Evolutionary conservation across 2,329 filamentous ascomycete genomes (phyloP).

Genomic region (Ceratocystis colombiana): DNA sequence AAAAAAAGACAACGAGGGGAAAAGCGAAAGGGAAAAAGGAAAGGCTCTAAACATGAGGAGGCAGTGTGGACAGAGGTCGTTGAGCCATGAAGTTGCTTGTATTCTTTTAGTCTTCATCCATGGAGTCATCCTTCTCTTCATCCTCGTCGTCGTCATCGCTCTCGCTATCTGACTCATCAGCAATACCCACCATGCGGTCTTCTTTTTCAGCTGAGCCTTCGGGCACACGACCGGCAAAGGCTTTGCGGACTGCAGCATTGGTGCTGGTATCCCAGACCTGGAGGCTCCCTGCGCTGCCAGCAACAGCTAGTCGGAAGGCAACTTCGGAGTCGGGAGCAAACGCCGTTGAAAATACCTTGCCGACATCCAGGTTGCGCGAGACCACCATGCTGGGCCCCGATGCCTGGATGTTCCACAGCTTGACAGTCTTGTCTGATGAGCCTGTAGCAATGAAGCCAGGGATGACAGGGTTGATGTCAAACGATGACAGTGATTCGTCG

Average conservation of each 20-base stretch:
- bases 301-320: slow-evolving; percentile 82
- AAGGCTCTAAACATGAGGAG: not conserved
- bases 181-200: slow-evolving; percentile 69
- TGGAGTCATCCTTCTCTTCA: slow-evolving; percentile 40
- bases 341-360: slow-evolving; percentile 81
- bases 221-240: slow-evolving; percentile 59
- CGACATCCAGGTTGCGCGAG: slow-evolving; percentile 81
- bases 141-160: slow-evolving; percentile 49
- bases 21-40: not conserved
- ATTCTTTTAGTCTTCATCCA: slow-evolving; percentile 45
- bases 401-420: slow-evolving; percentile 84
- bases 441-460: slow-evolving; percentile 91
- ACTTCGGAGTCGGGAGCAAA: slow-evolving; percentile 89
- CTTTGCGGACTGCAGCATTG: slow-evolving; percentile 72
- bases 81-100: not conserved
- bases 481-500: slow-evolving; percentile 80
- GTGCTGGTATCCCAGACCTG: slow-evolving; percentile 96
- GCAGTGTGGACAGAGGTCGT: not conserved
- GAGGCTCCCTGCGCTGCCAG: slow-evolving; percentile 84
- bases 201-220: slow-evolving; percentile 52
- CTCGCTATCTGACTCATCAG: slow-evolving; percentile 56
- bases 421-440: slow-evolving; percentile 88
- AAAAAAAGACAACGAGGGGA: slow-evolving; percentile 4
- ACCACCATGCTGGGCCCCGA: slow-evolving; percentile 83
- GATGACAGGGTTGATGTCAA: slow-evolving; percentile 82